Conservation (phyloP, 75 land plant species). For the Selaginella moellendorffii region DNA sequence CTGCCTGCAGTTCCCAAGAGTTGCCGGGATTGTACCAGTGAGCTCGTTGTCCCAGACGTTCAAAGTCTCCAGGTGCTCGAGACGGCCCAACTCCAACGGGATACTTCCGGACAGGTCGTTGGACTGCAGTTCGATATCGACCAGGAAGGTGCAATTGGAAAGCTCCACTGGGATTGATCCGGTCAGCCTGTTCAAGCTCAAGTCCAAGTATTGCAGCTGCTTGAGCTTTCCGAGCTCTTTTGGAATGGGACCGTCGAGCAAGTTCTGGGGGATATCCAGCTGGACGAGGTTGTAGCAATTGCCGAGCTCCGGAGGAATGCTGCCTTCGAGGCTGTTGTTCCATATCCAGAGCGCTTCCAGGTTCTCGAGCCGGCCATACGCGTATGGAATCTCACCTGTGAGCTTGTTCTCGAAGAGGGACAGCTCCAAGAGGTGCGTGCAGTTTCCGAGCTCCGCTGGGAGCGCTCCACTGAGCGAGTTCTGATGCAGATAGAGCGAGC, state of each 20-base stretch:
- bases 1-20: conserved; percentile 19
- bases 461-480: not conserved
- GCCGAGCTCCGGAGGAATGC: not conserved
- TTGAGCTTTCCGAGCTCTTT: not conserved
- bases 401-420: conserved; percentile 3
- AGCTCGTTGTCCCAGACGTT: not conserved
- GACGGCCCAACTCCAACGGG: not conserved
- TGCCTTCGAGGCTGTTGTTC: conserved; percentile 3
- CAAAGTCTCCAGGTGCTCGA: not conserved
- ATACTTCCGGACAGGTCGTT: not conserved
- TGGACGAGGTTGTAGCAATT: not conserved
- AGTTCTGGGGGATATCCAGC: not conserved
- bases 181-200: not conserved
- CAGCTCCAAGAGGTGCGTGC: not conserved
- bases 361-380: not conserved
- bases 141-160: not conserved
- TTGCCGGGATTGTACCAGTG: conserved; percentile 21
- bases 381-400: not conserved
- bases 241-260: not conserved
- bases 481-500: not conserved
- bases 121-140: not conserved
- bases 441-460: conserved; percentile 3
- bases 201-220: not conserved
- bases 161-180: not conserved
- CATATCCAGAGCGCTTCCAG: not conserved